Base-by-base conservation (phyloP, 768 basidiomycete species). In the Tricholoma hemisulphureum region DNA sequence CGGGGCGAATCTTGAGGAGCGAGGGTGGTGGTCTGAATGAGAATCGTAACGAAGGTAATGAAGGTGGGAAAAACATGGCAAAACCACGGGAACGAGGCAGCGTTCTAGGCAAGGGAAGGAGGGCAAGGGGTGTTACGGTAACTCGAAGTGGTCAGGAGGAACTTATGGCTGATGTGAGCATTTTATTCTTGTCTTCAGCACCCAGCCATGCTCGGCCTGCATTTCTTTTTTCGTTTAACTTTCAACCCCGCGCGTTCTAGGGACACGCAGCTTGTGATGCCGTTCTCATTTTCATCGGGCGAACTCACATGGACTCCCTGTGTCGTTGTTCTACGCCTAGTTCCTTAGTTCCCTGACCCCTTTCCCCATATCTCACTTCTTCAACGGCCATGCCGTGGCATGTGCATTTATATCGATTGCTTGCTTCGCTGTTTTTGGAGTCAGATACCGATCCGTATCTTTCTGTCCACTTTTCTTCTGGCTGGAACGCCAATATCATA, bases 51-150 rank as follows among this genome's bases (percentile, higher is more conserved):
- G 23, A 23, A 41, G 37, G 45, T 29, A 28, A 39, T 28, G 13
- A 13, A 5, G 43, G 43, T 45, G 75, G 74, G 6, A 74, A 76
- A 43, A 82, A 80, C 63, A 35, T 16, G 58, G 58, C 3, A 62
- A 64, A 51, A 29, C 54, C 55, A 8, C 58, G 59, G n/a, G 84
- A 86, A 59, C 67, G 80, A 49, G 77, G 81, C 9, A 80, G 80
- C 54, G 89, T 93, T 14, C 80, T 94, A 11, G 92, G 92, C 31
- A 81, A 79, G 59, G 92, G 92, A 35, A 84, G 83, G 61, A 79
- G 92, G 43, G 90, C 91, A 6, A 81, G 92, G 9, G 90, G 90
- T 23, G 92, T 94, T 31, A 93, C 91, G 10, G 80, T 94, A 43
- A 94, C 92, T 3, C 77, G 88, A 57, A 89, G 88, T 61, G 83